phyloP scores from a whole-genome alignment of 2,329 filamentous ascomycete species.

The Whalleya microplaca region DNA sequence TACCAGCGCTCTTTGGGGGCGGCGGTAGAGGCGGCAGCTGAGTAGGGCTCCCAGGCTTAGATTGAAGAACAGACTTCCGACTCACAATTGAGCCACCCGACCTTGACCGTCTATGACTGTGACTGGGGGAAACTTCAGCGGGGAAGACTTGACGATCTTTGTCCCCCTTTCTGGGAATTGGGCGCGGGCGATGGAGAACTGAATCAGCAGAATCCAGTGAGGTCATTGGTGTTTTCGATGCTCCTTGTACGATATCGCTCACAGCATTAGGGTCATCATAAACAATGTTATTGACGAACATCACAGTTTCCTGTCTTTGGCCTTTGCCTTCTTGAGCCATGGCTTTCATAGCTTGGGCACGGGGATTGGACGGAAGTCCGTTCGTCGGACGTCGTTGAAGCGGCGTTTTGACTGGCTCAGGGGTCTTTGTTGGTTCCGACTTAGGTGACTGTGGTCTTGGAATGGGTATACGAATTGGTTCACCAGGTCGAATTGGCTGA shows the following conservation, averaged over 20 bases:
- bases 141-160: conserved; percentile 53
- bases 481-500: conserved; percentile 33
- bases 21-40: conserved; percentile 57
- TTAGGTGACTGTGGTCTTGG: conserved; percentile 38
- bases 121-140: conserved; percentile 45
- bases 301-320: conserved; percentile 51
- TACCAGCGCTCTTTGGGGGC: conserved; percentile 48
- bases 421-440: conserved; percentile 27
- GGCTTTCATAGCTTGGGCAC: conserved; percentile 40
- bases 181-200: conserved; percentile 58
- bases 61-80: conserved; percentile 51
- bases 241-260: conserved; percentile 52
- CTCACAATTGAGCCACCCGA: conserved; percentile 52
- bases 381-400: conserved; percentile 49
- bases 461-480: conserved; percentile 39
- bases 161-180: conserved; percentile 54
- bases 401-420: conserved; percentile 42
- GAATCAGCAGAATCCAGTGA: conserved; percentile 40
- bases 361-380: conserved; percentile 54
- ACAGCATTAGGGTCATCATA: conserved; percentile 57
- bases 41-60: conserved; percentile 50
- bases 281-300: conserved; percentile 60
- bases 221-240: conserved; percentile 37
- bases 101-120: conserved; percentile 51
- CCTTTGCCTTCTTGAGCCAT: conserved; percentile 33